phyloP scores from a whole-genome alignment of 306 rosid genomes.

The Hippophae gyantsensis region DNA sequence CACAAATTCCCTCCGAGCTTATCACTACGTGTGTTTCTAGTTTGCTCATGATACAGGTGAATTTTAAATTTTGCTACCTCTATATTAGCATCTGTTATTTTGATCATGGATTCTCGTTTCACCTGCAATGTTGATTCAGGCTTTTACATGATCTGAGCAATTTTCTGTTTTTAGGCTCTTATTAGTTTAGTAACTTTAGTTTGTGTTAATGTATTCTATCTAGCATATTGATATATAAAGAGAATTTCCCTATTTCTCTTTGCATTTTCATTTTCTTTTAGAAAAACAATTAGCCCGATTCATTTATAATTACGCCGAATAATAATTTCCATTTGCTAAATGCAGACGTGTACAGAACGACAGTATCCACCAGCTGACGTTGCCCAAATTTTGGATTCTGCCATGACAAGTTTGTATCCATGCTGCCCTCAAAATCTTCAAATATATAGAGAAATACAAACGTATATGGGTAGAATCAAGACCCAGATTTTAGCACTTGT shows the following conservation, averaged over 20 bases:
- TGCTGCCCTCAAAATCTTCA: slow-evolving; percentile 62
- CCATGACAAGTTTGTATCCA: slow-evolving; percentile 62
- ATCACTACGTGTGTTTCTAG: slow-evolving; percentile 79
- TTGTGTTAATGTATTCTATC: no score
- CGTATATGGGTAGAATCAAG: slow-evolving; percentile 88
- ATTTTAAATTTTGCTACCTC: neutral
- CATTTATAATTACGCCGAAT: slow-evolving; percentile 1
- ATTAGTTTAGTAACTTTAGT: no score
- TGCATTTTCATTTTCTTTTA: no score
- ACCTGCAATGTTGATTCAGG: no score
- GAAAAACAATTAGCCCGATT: no score
- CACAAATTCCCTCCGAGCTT: slow-evolving; percentile 65
- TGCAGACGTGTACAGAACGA: slow-evolving; percentile 86
- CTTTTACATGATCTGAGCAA: no score
- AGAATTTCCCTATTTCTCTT: no score
- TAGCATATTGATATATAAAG: no score
- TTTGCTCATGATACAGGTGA: slow-evolving; percentile 87
- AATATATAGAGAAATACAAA: slow-evolving; percentile 82
- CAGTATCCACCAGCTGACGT: slow-evolving; percentile 86
- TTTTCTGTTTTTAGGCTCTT: no score
- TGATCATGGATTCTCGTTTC: no score
- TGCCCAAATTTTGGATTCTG: slow-evolving; percentile 78
- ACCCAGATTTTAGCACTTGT: slow-evolving; percentile 83
- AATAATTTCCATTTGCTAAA: neutral
- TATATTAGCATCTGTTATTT: neutral